Percentiles rank a stretch among this genome's conserved stretches.
phyloP scores from a whole-genome alignment of 2,329 filamentous ascomycete species.

The Alternaria tenuissima region DNA sequence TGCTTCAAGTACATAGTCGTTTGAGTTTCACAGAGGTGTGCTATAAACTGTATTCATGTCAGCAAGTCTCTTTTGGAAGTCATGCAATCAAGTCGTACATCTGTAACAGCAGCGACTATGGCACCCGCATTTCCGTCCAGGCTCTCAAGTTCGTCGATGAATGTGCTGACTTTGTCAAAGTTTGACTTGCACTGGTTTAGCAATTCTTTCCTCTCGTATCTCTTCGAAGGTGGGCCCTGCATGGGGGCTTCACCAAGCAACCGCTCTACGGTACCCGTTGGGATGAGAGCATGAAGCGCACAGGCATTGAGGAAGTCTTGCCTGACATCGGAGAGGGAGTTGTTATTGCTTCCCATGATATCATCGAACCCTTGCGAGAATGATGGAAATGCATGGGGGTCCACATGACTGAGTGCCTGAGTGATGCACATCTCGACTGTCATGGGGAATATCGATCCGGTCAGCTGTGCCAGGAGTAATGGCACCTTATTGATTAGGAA shows the following conservation, averaged over 20 bases:
- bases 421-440: conserved; percentile 71
- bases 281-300: conserved; percentile 84
- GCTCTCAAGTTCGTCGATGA: conserved; percentile 83
- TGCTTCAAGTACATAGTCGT: conserved; percentile 83
- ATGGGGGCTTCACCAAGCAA: conserved; percentile 86
- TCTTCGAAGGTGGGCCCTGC: conserved; percentile 76
- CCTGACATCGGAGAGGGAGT: conserved; percentile 70
- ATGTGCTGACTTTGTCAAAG: conserved; percentile 74
- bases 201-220: conserved; percentile 79
- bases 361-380: conserved; percentile 71
- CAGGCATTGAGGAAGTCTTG: conserved; percentile 91
- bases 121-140: conserved; percentile 93
- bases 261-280: conserved; percentile 77
- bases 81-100: conserved; percentile 38
- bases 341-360: conserved; percentile 62
- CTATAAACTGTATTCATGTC: conserved; percentile 64
- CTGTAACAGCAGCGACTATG: conserved; percentile 73
- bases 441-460: conserved; percentile 65
- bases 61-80: conserved; percentile 2
- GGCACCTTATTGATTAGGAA: conserved; percentile 83
- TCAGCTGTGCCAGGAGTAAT: conserved; percentile 65
- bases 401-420: conserved; percentile 69
- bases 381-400: conserved; percentile 69
- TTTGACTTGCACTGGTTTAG: conserved; percentile 80
- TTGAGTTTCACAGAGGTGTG: conserved; percentile 73